phyloP scores from a whole-genome alignment of 2,329 filamentous ascomycete genomes.

The Pyricularia sp. region DNA sequence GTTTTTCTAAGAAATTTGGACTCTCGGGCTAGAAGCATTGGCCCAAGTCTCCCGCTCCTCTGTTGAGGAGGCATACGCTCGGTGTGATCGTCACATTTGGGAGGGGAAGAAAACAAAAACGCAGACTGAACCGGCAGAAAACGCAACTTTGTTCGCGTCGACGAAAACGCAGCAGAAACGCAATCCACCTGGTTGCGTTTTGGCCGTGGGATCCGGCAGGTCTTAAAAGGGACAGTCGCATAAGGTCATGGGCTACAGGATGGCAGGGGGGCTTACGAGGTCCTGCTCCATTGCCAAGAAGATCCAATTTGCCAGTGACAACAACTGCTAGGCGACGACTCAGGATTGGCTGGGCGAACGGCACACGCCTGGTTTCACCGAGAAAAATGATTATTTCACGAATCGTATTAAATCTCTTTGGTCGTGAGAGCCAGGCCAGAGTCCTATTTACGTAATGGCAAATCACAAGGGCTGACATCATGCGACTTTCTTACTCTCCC shows the following conservation, averaged over 20 bases:
- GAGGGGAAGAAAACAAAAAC: not conserved
- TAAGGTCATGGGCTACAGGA: not conserved
- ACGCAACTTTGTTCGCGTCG: not conserved
- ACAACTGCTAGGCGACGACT: not conserved
- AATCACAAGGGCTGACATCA: not conserved
- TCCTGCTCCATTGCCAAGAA: not conserved
- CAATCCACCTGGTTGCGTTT: not conserved
- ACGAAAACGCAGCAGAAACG: not conserved
- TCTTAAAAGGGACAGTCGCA: not conserved
- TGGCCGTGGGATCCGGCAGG: not conserved
- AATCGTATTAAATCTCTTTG: not conserved
- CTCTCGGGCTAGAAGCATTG: not conserved
- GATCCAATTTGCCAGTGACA: not conserved
- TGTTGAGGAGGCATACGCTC: not conserved
- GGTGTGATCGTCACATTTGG: not conserved
- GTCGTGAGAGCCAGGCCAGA: not conserved
- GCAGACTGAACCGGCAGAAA: not conserved
- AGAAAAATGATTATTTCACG: not conserved
- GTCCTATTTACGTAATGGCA: constrained; percentile 5
- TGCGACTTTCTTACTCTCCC: not conserved
- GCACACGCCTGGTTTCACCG: not conserved
- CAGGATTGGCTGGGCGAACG: not conserved
- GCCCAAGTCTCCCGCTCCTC: not conserved
- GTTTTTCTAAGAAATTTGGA: not conserved
- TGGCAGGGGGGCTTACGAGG: not conserved